Conservation (phyloP, 768 basidiomycete species). For the Tylopilus subfusipes region DNA sequence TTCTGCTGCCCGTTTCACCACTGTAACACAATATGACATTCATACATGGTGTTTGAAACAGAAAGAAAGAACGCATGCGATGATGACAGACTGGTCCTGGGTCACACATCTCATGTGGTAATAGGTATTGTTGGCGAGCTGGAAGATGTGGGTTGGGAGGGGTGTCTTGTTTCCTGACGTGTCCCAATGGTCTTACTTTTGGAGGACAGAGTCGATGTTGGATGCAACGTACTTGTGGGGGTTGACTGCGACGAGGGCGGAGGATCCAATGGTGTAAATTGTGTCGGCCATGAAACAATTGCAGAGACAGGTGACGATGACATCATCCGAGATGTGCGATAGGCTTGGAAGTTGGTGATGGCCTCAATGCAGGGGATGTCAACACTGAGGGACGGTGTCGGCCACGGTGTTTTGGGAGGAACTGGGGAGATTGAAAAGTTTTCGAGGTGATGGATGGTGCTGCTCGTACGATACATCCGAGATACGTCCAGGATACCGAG, state of each 20-base stretch:
- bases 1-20: conserved; percentile 91
- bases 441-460: too few species aligned
- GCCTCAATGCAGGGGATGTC: too few species aligned
- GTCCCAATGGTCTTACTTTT: conserved; percentile 87
- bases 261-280: conserved; percentile 78
- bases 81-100: conserved; percentile 87
- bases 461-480: too few species aligned
- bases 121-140: conserved; percentile 86
- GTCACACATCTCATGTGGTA: conserved; percentile 94
- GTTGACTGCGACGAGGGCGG: conserved; percentile 81
- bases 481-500: too few species aligned
- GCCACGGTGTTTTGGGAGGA: too few species aligned
- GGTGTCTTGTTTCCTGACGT: conserved; percentile 57
- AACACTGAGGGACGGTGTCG: too few species aligned
- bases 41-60: background rate
- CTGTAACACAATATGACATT: conserved; percentile 38
- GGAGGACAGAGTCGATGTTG: conserved; percentile 79
- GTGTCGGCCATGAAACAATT: conserved; percentile 83
- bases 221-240: conserved; percentile 86
- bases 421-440: too few species aligned
- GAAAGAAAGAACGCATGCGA: conserved; percentile 55
- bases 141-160: conserved; percentile 86
- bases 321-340: conserved; percentile 71
- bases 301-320: conserved; percentile 78
- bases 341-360: conserved; percentile 66